phyloP scores from a whole-genome alignment of 768 basidiomycete species.

The Pisolithus orientalis region DNA sequence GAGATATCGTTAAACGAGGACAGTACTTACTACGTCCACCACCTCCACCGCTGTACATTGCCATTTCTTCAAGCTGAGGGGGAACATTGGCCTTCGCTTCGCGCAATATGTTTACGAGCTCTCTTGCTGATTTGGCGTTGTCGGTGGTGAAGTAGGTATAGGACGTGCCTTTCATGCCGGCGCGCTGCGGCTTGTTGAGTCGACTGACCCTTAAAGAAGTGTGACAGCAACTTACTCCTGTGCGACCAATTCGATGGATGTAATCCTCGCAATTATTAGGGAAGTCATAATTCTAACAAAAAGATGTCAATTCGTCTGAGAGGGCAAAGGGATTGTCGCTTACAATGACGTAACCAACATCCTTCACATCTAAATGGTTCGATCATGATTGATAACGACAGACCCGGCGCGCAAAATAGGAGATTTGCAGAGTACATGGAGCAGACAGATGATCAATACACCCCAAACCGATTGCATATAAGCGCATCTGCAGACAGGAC shows the following conservation, averaged over 20 bases:
- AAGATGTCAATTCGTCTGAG: slow-evolving; percentile 5
- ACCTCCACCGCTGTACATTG: slow-evolving; percentile 77
- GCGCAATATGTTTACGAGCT: slow-evolving; percentile 77
- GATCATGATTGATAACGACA: slow-evolving; percentile 26
- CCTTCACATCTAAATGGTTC: slow-evolving; percentile 83
- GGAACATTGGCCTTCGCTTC: slow-evolving; percentile 87
- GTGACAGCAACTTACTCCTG: slow-evolving; percentile 54
- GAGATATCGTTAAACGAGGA: background rate
- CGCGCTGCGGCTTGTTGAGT: slow-evolving; percentile 50
- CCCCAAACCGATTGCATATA: slow-evolving; percentile 19
- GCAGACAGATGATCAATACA: slow-evolving; percentile 30
- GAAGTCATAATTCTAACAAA: slow-evolving; percentile 85
- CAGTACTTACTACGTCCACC: slow-evolving; percentile 57
- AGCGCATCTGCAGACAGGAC: slow-evolving; percentile 28
- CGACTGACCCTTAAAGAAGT: background rate
- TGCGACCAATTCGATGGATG: slow-evolving; percentile 98
- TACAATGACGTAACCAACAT: slow-evolving; percentile 95
- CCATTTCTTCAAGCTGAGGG: slow-evolving; percentile 91
- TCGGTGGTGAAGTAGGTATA: slow-evolving; percentile 98
- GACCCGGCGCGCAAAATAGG: slow-evolving; percentile 9
- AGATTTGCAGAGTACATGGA: slow-evolving; percentile 21
- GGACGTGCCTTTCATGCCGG: slow-evolving; percentile 85
- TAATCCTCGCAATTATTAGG: slow-evolving; percentile 98
- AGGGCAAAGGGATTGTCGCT: slow-evolving; percentile 28
- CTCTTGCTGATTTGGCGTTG: slow-evolving; percentile 90